phyloP scores from a whole-genome alignment of 176 grass and related monocot genomes.

The Puya raimondii region DNA sequence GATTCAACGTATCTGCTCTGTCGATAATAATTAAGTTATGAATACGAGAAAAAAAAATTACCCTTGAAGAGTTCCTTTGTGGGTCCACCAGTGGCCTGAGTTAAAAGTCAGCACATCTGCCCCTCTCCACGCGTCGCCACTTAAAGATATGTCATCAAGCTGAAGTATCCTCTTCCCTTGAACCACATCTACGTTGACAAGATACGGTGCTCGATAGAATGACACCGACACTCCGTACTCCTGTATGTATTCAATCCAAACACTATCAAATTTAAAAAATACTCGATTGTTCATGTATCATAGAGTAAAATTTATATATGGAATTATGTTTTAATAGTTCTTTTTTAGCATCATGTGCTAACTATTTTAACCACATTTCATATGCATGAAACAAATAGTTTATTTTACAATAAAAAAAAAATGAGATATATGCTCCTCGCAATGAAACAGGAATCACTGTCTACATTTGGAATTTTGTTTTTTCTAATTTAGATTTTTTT shows the following conservation, averaged over 20 bases:
- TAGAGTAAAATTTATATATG: neutral
- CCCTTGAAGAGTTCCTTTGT: conserved; percentile 74
- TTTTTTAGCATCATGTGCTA: too few relatives aligned
- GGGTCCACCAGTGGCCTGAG: conserved; percentile 98
- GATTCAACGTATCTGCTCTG: too few relatives aligned
- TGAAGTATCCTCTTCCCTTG: conserved; percentile 68
- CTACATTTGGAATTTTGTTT: too few relatives aligned
- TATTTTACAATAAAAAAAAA: too few relatives aligned
- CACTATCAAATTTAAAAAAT: neutral
- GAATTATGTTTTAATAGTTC: too few relatives aligned
- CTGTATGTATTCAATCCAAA: conserved; percentile 12
- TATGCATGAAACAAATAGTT: too few relatives aligned
- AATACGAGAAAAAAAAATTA: conserved; percentile 1
- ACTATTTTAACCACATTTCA: too few relatives aligned
- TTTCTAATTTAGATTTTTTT: too few relatives aligned
- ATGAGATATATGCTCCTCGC: too few relatives aligned
- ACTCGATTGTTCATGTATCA: neutral
- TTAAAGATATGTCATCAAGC: conserved; percentile 58
- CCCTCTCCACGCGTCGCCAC: conserved; percentile 61
- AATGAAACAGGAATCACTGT: too few relatives aligned
- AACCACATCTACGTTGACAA: conserved; percentile 67
- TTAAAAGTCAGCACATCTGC: conserved; percentile 86
- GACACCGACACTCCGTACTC: conserved; percentile 53
- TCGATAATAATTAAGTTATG: neutral
- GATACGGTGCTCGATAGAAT: conserved; percentile 80